Base-by-base conservation (phyloP, 345 rosid genomes). In the Gossypium herbaceum region DNA sequence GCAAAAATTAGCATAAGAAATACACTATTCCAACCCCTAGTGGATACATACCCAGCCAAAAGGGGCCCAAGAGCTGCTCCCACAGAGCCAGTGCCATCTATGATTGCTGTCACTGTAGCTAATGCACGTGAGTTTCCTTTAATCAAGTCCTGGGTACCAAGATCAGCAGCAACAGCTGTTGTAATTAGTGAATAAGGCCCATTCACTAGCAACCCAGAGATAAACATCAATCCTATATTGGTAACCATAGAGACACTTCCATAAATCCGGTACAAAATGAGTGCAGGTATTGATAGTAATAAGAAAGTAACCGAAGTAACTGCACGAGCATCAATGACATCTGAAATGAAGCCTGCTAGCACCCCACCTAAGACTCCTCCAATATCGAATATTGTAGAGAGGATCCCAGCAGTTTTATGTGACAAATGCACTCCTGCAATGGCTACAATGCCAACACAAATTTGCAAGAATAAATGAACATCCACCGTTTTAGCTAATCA, bases 361-460 rank as follows among this genome's bases (percentile, higher is more conserved):
- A 92, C 81, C 71, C 98, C 98, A 68, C 98, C 98, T 52, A 88
- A 74, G n/a, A 94, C 90, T 80, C 98, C 98, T 78, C 97, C 98
- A 9, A 90, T 73, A 76, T 94, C 98, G 12, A 92, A 94, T 56
- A 94, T 62, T 1, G 97, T 84, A 2, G 97, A 94, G 22, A 94
- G 95, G 75, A 88, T 88, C 16, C 98, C 98, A 0, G 98, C 97
- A 45, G 88, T 84, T 79, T 92, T 92, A 71, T 94, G 94, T 2
- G 97, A 90, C 77, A 94, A 71, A 81, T 89, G 87, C 58, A 88
- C 88, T 41, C 97, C 98, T 5, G 94, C 97, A 76, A 94, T 91
- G 83, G 92, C 97, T 91, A 77, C 65, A 83, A 67, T 74, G 79
- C 75, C 63, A 79, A 51, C 50, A 80, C 17, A 60, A 75, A 17